Evolutionary conservation across 345 rosid species (phyloP), one percentile per base, ranked within the genome.

Genomic region (Toxicodendron radicans): DNA sequence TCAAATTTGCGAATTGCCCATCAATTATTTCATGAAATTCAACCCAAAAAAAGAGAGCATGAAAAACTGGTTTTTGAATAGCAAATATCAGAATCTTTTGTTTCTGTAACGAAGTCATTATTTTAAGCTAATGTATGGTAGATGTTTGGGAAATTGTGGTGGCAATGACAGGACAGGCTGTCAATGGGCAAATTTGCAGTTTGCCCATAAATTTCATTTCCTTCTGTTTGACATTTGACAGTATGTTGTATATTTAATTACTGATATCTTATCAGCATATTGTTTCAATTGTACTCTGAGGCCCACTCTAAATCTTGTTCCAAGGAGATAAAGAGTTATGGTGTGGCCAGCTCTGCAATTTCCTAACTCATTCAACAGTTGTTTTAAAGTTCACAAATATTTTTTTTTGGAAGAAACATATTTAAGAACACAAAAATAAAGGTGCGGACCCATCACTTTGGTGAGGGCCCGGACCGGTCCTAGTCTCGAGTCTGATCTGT

Each of bases 61-160:
- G 12, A 58, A 11, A 24, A 23, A 54, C 12, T 10, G 10, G 23
- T 17, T 3, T 11, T 57, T 21, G 8, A 17, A 27, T 49, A 12
- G 41, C 43, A 45, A 48, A 66, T 53, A 33, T 14, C 18, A 66
- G 5, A 32, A 30, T 24, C 10, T 14, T 69, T 2, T 54, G 10
- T 57, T 56, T 14, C 14, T 21, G 38, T 6, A 57, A 23, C 53
- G 23, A 13, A 24, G 60, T 70, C 33, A 11, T 38, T 38, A 38
- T 8, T 38, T 38, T 38, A 38, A 38, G 43, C 43, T 38, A 7
- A 38, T 5, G 1, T 35, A 3, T 38, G 43, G 1, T 38, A 5
- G 43, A 38, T 38, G 43, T 60, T 70, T 49, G 60, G 75, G 75
- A 30, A 30, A 17, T 59, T 3, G 66, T 59, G 74, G 56, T 61